Evolutionary conservation across 345 rosid genomes (phyloP).

Genomic region (Syzygium aqueum): DNA sequence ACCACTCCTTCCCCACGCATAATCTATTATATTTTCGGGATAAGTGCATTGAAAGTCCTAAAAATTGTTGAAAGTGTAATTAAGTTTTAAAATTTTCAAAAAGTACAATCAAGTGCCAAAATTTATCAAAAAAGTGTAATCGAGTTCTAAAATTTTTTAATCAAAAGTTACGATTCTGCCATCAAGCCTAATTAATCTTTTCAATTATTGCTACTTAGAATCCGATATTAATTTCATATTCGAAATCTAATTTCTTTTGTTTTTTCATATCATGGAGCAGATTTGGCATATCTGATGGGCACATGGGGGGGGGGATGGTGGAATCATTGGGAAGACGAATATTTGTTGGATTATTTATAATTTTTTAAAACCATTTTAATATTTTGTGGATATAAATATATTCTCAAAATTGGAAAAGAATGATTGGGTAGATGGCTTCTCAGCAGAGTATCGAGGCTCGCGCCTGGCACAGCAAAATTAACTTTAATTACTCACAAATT

Average conservation of each 20-base stretch:
- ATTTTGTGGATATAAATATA: neutral
- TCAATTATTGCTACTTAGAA: neutral
- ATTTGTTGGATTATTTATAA: neutral
- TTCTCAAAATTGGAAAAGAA: neutral
- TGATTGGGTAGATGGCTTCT: neutral
- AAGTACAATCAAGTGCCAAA: too few relatives aligned
- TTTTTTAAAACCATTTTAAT: neutral
- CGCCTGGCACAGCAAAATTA: neutral
- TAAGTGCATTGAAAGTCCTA: too few relatives aligned
- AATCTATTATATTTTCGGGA: neutral
- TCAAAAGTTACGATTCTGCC: neutral
- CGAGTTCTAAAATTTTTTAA: too few relatives aligned
- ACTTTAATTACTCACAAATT: neutral
- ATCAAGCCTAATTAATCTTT: neutral
- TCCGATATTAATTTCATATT: neutral
- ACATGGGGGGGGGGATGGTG: neutral
- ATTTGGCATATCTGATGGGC: neutral
- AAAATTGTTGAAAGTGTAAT: too few relatives aligned
- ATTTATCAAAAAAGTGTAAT: too few relatives aligned
- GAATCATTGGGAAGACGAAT: slow-evolving; percentile 3
- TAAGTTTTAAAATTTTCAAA: too few relatives aligned
- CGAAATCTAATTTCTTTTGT: neutral
- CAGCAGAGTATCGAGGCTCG: neutral
- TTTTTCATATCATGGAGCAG: neutral
- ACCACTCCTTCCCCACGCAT: neutral